Base-by-base conservation (phyloP, 108 stramenopile species). In the Fragilaria crotonensis region DNA sequence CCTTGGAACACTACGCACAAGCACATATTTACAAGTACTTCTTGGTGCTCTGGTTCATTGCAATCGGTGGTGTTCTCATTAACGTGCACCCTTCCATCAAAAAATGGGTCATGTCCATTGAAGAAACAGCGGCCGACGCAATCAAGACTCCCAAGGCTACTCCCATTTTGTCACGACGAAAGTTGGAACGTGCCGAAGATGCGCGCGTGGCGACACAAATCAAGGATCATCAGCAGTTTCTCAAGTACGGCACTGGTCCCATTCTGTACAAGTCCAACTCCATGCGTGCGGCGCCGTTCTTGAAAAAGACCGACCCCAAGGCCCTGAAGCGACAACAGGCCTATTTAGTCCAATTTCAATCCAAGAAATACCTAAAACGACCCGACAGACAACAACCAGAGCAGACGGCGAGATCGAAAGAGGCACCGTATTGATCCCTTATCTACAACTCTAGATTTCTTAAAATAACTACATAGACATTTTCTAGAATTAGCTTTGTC, bases 11-110 rank as follows among this genome's bases (percentile, higher is more conserved):
- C 50, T 92, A 92, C 57, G 60, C 81, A 7, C 57, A 68, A 5
- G 78, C 90, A 21, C 59, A 78, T 9, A 75, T 92, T 14, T 70
- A 70, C 31, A 82, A 81, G 33, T 92, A 87, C 65, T 87, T 92
- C 58, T 80, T 56, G 64, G 53, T 92, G 0, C 53, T 88, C 48
- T 64, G 84, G 25, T 26, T 31, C 0, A 77, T 92, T 47, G 66
- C 79, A 41, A 28, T 84, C 1, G 80, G 77, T 45, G 90, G 90
- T 22, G 72, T 84, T 1, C 25, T 79, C 9, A 59, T 87, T 31
- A 92, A 92, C 54, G 25, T 81, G 18, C 52, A 81, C 1, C 84
- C 86, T 11, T 58, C 57, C 2, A 70, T 92, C 5, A 65, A 68
- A 59, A 62, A 75, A 25, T 92, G 66, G 67, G 78, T 87, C 5